Conservation (phyloP, 441 rosid species). For the Populus hybrid region DNA sequence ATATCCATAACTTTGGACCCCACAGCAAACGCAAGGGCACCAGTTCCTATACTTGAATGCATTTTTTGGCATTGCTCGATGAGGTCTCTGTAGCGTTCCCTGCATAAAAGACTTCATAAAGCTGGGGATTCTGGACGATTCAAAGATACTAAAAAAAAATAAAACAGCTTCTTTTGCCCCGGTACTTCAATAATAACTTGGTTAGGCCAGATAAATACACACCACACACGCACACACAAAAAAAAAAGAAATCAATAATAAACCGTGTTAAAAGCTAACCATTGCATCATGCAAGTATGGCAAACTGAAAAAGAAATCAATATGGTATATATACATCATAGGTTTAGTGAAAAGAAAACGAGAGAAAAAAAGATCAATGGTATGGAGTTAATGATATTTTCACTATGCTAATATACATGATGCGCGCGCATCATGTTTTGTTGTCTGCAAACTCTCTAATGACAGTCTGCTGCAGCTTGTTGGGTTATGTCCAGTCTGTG, state of each 20-base stretch:
- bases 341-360: background rate
- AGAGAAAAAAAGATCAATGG: background rate
- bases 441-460: background rate
- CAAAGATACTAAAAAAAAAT: background rate
- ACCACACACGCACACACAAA: background rate
- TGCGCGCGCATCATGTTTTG: background rate
- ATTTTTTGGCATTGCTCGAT: constrained; percentile 76
- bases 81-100: constrained; percentile 72
- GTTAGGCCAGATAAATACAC: background rate
- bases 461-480: background rate
- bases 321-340: background rate
- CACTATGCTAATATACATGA: background rate
- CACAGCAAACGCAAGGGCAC: constrained; percentile 85
- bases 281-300: background rate
- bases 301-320: background rate
- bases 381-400: background rate
- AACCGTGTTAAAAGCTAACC: background rate
- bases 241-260: background rate
- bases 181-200: constrained; percentile 1
- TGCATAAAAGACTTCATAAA: constrained; percentile 37
- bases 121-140: background rate
- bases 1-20: constrained; percentile 97
- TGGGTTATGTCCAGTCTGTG: background rate
- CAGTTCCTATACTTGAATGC: constrained; percentile 96
- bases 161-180: background rate